Conservation (phyloP, 441 rosid genomes). For the Pelargonium myrrhifolium region DNA sequence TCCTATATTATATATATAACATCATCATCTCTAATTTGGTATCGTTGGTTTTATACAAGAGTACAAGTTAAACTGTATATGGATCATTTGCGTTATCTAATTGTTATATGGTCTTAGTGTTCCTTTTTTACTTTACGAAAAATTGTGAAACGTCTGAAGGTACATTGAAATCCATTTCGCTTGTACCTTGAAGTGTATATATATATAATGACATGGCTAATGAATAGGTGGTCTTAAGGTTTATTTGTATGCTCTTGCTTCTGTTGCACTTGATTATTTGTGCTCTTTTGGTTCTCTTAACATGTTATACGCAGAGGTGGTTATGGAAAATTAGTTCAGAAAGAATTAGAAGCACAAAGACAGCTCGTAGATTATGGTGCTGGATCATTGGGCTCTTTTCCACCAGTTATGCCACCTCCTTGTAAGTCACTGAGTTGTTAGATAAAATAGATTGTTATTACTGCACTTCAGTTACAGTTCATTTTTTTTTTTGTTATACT, state of each 20-base stretch:
- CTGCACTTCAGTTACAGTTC: background rate
- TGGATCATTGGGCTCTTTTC: constrained; percentile 73
- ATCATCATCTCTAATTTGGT: background rate
- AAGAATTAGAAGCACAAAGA: constrained; percentile 83
- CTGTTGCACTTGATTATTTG: background rate
- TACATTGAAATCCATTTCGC: background rate
- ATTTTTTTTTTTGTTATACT: background rate
- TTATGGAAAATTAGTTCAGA: constrained; percentile 89
- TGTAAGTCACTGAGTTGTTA: constrained; percentile 47
- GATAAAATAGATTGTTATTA: constrained; percentile 1
- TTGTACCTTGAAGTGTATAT: background rate
- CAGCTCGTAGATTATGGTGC: constrained; percentile 94
- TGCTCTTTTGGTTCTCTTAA: constrained; percentile 39
- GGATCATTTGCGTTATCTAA: background rate
- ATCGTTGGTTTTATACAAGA: background rate
- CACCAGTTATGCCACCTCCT: constrained; percentile 50
- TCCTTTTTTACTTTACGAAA: no score
- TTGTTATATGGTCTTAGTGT: background rate
- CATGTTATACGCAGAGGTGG: constrained; percentile 83
- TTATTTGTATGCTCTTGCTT: background rate
- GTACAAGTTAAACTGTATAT: background rate
- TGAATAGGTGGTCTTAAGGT: background rate
- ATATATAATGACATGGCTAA: no score
- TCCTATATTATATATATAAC: background rate
- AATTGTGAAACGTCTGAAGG: no score